Percentiles rank a stretch among this genome's conserved stretches.
Evolutionary conservation across 805 yeast genomes (phyloP).

Genomic region (Kuraishia floccosa): DNA sequence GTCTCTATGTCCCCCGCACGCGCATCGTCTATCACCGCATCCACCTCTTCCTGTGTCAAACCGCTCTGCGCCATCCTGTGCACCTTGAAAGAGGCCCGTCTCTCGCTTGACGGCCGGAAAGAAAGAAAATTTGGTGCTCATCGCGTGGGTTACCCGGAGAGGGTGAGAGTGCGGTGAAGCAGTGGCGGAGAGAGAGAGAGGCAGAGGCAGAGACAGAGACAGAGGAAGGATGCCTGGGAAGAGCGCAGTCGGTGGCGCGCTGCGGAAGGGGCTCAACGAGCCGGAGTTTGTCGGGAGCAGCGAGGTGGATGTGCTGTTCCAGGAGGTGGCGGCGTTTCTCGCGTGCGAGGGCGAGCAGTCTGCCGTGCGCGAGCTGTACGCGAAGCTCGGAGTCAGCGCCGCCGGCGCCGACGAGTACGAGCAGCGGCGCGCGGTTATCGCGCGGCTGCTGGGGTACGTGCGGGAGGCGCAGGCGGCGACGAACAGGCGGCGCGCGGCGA

Average conservation of each 20-base stretch:
- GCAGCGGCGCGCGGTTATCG: constrained; percentile 17
- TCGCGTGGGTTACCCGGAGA: neutral
- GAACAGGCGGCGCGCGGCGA: no score
- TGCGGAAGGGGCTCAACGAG: constrained; percentile 4
- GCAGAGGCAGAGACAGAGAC: no score
- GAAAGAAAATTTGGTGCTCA: neutral
- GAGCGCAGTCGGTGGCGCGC: no score
- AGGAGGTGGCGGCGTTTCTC: constrained; percentile 8
- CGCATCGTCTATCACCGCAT: constrained; percentile 71
- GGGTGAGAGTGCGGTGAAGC: no score
- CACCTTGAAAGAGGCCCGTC: no score
- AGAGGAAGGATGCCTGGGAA: no score
- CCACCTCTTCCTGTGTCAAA: constrained; percentile 67
- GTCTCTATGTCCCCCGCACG: constrained; percentile 82
- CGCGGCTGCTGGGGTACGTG: constrained; percentile 24
- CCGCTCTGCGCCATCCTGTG: neutral
- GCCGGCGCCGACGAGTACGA: constrained; percentile 1
- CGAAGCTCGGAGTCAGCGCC: neutral
- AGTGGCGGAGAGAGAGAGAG: no score
- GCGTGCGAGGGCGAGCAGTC: neutral
- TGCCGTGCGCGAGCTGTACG: neutral
- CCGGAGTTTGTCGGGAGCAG: constrained; percentile 15
- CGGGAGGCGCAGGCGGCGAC: constrained; percentile 25
- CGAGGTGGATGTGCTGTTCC: constrained; percentile 20
- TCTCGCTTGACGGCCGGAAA: no score